Percentiles rank a stretch among this genome's conserved stretches.
These are phyloP conservation scores for Aspergillus pseudoterreus DNA, from an alignment of 2,329 filamentous ascomycete species.

Conservation along the genomic window DNA sequence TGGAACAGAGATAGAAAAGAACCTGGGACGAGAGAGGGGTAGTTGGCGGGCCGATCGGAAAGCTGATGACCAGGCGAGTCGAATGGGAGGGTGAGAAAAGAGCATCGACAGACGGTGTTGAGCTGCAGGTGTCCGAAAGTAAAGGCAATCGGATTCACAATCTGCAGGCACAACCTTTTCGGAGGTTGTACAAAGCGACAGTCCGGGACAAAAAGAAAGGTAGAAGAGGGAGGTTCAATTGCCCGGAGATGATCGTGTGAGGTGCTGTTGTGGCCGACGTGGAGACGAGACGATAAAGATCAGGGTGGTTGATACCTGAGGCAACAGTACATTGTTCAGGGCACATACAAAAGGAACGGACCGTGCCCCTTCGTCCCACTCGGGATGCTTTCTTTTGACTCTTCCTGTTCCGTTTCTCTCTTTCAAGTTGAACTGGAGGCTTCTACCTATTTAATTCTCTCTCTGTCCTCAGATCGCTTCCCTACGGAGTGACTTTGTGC, in stretches of 20 bases:
- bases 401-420: background rate
- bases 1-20: constrained; percentile 36
- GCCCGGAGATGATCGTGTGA: background rate
- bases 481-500: background rate
- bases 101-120: constrained; percentile 28
- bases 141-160: background rate
- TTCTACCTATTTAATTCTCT: background rate
- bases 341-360: background rate
- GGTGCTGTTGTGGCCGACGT: background rate
- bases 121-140: background rate
- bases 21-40: constrained; percentile 26
- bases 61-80: constrained; percentile 26
- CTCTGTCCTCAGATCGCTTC: background rate
- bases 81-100: constrained; percentile 27
- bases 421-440: background rate
- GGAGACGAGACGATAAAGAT: background rate
- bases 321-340: background rate
- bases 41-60: constrained; percentile 25
- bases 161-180: background rate
- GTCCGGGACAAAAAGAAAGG: background rate
- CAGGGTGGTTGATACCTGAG: background rate
- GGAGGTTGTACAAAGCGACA: background rate
- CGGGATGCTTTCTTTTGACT: too few relatives aligned
- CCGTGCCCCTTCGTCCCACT: background rate
- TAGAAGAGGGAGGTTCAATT: background rate